Percentiles rank a stretch among this genome's conserved stretches.
Conservation (phyloP, 352 stramenopile species). For the Pelagophyceae sp. region DNA sequence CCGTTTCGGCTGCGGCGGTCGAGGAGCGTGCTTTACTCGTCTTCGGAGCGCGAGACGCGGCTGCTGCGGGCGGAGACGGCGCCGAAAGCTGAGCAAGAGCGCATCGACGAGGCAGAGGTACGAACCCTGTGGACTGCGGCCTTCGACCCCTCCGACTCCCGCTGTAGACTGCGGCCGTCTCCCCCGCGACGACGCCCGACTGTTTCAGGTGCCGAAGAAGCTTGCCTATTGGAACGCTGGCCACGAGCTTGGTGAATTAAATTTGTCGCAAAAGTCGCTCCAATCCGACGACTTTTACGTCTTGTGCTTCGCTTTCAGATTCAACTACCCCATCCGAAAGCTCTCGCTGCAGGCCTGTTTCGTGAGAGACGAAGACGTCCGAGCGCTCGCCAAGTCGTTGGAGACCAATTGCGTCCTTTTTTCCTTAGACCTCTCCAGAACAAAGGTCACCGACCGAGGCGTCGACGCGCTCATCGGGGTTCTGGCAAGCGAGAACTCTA, state of each 20-base stretch:
- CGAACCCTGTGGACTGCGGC: neutral
- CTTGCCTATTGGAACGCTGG: neutral
- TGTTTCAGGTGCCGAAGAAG: slow-evolving; percentile 3
- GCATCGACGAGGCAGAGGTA: neutral
- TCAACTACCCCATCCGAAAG: slow-evolving; percentile 13
- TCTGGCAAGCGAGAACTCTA: neutral
- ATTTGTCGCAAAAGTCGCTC: neutral
- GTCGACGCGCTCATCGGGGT: neutral
- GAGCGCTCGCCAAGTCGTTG: neutral
- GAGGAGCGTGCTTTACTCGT: neutral
- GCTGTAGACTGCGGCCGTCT: no score
- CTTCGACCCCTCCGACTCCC: no score
- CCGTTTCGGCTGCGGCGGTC: neutral
- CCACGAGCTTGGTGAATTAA: neutral
- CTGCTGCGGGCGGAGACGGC: neutral
- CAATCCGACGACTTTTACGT: slow-evolving; percentile 6
- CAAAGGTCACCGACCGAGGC: neutral
- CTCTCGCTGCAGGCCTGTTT: neutral
- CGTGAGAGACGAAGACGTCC: neutral
- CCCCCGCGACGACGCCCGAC: neutral
- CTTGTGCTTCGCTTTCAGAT: neutral
- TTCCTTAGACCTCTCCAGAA: neutral
- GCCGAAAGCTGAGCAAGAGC: neutral
- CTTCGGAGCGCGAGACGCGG: neutral
- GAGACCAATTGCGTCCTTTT: no score